phyloP scores from a whole-genome alignment of 805 yeast species.

The Saturnispora serradocipensis region DNA sequence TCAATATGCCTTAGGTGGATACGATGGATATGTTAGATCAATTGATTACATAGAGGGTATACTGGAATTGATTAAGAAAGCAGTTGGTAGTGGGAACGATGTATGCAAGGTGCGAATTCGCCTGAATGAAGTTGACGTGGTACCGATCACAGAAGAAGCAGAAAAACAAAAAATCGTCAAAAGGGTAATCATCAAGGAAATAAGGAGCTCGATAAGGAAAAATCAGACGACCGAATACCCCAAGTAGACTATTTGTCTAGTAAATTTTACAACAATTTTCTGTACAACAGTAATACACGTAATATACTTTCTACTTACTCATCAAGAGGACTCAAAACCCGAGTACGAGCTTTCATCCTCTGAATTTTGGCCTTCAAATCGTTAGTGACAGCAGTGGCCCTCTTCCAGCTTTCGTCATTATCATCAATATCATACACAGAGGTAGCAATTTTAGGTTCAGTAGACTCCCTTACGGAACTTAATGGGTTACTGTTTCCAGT shows the following conservation, averaged over 20 bases:
- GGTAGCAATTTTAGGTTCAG: slow-evolving; percentile 8
- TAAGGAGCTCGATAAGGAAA: not conserved
- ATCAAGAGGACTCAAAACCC: slow-evolving; percentile 16
- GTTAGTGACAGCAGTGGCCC: slow-evolving; percentile 84
- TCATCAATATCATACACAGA: slow-evolving; percentile 30
- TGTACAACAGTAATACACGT: not conserved
- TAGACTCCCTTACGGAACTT: not conserved
- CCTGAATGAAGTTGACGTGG: slow-evolving; percentile 3
- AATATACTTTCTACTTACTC: not conserved
- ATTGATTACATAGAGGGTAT: slow-evolving; percentile 9
- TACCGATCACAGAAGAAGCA: not conserved
- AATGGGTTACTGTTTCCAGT: slow-evolving; percentile 3
- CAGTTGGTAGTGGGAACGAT: not conserved
- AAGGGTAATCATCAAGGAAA: not conserved
- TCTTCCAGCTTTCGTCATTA: slow-evolving; percentile 69
- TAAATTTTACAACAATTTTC: not conserved
- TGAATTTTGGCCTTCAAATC: slow-evolving; percentile 82
- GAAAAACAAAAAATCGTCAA: not conserved
- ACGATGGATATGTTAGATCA: slow-evolving; percentile 5
- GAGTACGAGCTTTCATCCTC: slow-evolving; percentile 65
- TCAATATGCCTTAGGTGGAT: slow-evolving; percentile 1
- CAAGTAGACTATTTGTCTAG: not conserved
- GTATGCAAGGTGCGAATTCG: slow-evolving; percentile 7
- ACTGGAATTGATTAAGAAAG: slow-evolving; percentile 1
- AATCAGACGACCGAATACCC: not conserved